These are phyloP conservation scores for Thyridium curvatum DNA, from an alignment of 2,329 filamentous ascomycete species.

Conservation along the genomic window DNA sequence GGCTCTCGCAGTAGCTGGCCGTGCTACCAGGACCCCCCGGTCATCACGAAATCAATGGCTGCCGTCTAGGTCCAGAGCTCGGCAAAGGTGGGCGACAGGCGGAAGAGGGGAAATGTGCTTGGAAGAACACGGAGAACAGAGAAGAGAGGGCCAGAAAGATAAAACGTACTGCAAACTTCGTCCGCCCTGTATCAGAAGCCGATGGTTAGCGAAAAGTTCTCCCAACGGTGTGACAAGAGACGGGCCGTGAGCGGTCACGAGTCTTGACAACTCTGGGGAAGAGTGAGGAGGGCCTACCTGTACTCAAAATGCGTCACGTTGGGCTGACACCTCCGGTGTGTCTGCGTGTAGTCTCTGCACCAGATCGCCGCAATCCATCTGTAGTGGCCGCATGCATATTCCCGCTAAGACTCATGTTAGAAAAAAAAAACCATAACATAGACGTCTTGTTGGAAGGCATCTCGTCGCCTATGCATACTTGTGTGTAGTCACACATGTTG, in stretches of 20 bases:
- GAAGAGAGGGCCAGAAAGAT: neutral
- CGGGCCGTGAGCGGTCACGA: neutral
- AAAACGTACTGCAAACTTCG: conserved; percentile 20
- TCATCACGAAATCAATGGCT: neutral
- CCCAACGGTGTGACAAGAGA: neutral
- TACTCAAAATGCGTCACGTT: conserved; percentile 26
- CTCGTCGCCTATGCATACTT: conserved; percentile 23
- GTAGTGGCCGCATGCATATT: conserved; percentile 27
- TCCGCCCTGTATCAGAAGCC: conserved; percentile 10
- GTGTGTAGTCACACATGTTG: conserved; percentile 46
- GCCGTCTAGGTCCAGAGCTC: too few species aligned
- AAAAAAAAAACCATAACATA: neutral
- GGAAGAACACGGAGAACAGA: neutral
- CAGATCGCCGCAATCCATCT: conserved; percentile 26
- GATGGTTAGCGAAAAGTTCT: neutral
- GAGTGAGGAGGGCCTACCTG: conserved; percentile 9
- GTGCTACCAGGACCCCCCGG: neutral
- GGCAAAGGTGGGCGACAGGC: neutral
- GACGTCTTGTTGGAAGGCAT: neutral
- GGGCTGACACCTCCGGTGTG: conserved; percentile 23
- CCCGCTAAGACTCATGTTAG: conserved; percentile 9
- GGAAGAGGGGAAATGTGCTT: neutral
- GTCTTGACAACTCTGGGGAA: neutral
- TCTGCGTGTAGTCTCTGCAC: conserved; percentile 23
- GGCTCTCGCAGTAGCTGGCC: too few species aligned